Evolutionary conservation across 1,139 yeast genomes (phyloP).

Genomic region (Pichia sorboxylosa): DNA sequence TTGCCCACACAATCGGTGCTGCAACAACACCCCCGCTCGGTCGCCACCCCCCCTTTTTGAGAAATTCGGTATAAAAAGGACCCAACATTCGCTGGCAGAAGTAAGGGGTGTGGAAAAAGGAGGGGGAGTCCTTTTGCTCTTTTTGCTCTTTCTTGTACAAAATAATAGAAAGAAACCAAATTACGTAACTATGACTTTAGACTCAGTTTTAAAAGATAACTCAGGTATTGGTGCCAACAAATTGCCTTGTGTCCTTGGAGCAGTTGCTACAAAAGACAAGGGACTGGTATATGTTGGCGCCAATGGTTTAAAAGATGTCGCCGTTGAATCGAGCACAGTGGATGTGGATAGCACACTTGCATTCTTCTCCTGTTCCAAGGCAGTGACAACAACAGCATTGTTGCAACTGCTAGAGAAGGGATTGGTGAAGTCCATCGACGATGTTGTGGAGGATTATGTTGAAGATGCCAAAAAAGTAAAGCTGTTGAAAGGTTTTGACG

Average conservation of each 20-base stretch:
- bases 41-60: too few relatives aligned
- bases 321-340: not conserved
- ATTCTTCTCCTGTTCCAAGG: constrained; percentile 8
- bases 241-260: constrained; percentile 6
- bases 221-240: too few relatives aligned
- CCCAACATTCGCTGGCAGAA: too few relatives aligned
- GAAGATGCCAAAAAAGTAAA: constrained; percentile 3
- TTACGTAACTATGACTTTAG: too few relatives aligned
- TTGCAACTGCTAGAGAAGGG: constrained; percentile 5
- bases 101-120: too few relatives aligned
- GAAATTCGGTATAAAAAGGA: too few relatives aligned
- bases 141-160: not conserved
- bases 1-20: too few relatives aligned
- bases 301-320: constrained; percentile 3
- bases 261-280: constrained; percentile 5
- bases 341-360: constrained; percentile 4
- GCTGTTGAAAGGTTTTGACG: constrained; percentile 2
- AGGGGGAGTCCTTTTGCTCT: too few relatives aligned
- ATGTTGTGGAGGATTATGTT: constrained; percentile 7
- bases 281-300: constrained; percentile 6
- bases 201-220: too few relatives aligned
- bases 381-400: constrained; percentile 8
- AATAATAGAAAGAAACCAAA: not conserved
- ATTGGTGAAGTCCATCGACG: constrained; percentile 7
- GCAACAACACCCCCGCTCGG: too few relatives aligned